Evolutionary conservation across 2,329 filamentous ascomycete species (phyloP).

Genomic region (Ceratocystis colombiana): DNA sequence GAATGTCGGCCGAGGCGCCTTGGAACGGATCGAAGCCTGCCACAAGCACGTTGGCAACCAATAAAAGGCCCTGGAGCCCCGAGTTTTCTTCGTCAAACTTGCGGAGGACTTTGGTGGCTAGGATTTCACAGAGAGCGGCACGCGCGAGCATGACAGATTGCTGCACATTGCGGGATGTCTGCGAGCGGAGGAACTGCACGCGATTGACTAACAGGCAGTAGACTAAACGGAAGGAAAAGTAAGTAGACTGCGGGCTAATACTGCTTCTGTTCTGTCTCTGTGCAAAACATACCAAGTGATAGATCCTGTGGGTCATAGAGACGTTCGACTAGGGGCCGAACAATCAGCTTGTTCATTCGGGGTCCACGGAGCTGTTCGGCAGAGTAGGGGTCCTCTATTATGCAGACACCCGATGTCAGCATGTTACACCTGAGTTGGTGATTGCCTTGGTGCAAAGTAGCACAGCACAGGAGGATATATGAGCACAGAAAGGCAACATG

Average conservation of each 20-base stretch:
- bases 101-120: conserved; percentile 56
- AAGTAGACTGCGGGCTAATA: conserved; percentile 2
- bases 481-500: not conserved
- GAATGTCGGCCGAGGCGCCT: conserved; percentile 33
- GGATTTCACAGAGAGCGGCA: conserved; percentile 57
- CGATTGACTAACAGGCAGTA: conserved; percentile 64
- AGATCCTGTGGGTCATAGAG: conserved; percentile 53
- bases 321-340: conserved; percentile 54
- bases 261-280: not conserved
- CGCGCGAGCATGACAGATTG: conserved; percentile 60
- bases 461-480: not conserved
- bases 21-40: conserved; percentile 25
- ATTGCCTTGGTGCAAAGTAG: not conserved
- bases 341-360: conserved; percentile 52
- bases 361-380: conserved; percentile 54
- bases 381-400: conserved; percentile 33
- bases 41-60: conserved; percentile 49
- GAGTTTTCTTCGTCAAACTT: conserved; percentile 58
- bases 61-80: conserved; percentile 51
- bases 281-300: conserved; percentile 41
- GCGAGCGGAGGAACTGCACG: conserved; percentile 58
- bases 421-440: not conserved
- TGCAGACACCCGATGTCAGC: not conserved
- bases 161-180: conserved; percentile 50
- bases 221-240: conserved; percentile 35